Evolutionary conservation across 192 early-diverging fungal genomes (phyloP).

Genomic region (Powellomyces hirtus): DNA sequence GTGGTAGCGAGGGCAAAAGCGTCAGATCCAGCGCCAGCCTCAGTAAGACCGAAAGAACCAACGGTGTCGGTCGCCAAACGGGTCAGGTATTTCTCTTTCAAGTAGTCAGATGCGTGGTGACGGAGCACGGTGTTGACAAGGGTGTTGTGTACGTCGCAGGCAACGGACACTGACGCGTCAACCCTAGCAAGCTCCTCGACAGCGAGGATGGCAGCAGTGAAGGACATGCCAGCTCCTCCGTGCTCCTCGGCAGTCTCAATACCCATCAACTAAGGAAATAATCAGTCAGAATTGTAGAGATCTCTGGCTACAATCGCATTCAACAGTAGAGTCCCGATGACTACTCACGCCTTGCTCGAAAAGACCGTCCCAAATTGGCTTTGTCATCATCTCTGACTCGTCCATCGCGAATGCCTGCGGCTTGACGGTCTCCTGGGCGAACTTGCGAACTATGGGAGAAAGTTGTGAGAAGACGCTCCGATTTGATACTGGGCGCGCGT

Average conservation of each 20-base stretch:
- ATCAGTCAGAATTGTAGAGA: neutral
- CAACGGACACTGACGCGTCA: constrained; percentile 86
- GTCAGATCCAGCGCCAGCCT: constrained; percentile 89
- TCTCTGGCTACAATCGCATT: neutral
- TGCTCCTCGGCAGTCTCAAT: constrained; percentile 80
- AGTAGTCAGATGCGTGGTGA: constrained; percentile 70
- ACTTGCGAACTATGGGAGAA: constrained; percentile 64
- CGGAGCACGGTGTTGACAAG: constrained; percentile 91
- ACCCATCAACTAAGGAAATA: constrained; percentile 71
- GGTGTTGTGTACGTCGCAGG: constrained; percentile 97
- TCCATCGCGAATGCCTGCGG: constrained; percentile 91
- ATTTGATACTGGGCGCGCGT: neutral
- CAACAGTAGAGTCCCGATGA: no score
- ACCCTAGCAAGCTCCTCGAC: constrained; percentile 10
- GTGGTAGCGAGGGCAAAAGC: constrained; percentile 89
- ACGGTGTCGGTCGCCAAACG: constrained; percentile 75
- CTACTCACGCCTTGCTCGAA: constrained; percentile 88
- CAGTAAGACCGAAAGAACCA: constrained; percentile 93
- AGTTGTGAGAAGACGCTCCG: neutral
- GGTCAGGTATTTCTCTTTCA: constrained; percentile 86
- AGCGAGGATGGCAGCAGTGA: constrained; percentile 44
- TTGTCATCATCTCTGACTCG: constrained; percentile 81
- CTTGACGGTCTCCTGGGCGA: constrained; percentile 77
- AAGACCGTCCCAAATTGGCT: constrained; percentile 72
- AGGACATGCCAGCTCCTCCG: constrained; percentile 80